phyloP scores from a whole-genome alignment of 2,329 filamentous ascomycete species.

The Monilinia laxa region DNA sequence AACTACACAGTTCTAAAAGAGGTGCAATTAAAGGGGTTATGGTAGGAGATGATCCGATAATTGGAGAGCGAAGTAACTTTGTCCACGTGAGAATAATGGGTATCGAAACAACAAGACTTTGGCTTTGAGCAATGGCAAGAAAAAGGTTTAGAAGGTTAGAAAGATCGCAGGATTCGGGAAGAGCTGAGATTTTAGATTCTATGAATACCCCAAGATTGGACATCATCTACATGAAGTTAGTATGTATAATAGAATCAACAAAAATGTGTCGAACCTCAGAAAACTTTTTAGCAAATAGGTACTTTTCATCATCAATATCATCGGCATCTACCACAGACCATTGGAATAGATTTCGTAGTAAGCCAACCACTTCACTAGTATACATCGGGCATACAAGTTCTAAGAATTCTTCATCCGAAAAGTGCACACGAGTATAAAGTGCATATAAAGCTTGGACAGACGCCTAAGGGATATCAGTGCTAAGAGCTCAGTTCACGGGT shows the following conservation, averaged over 20 bases:
- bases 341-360: slow-evolving; percentile 72
- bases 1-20: slow-evolving; percentile 78
- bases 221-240: slow-evolving; percentile 59
- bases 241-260: neutral
- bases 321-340: slow-evolving; percentile 78
- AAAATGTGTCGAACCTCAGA: slow-evolving; percentile 65
- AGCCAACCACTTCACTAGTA: slow-evolving; percentile 64
- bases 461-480: slow-evolving; percentile 50
- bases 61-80: slow-evolving; percentile 69
- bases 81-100: slow-evolving; percentile 90
- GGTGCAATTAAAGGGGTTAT: slow-evolving; percentile 65
- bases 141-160: slow-evolving; percentile 77
- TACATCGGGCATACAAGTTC: slow-evolving; percentile 80
- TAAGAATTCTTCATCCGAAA: slow-evolving; percentile 75
- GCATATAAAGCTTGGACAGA: slow-evolving; percentile 81
- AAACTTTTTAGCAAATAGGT: slow-evolving; percentile 88
- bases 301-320: slow-evolving; percentile 87
- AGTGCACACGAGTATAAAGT: slow-evolving; percentile 72
- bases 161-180: slow-evolving; percentile 66
- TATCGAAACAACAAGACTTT: slow-evolving; percentile 90
- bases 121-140: slow-evolving; percentile 74
- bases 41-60: slow-evolving; percentile 65
- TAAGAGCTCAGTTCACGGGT: slow-evolving; percentile 2
- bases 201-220: slow-evolving; percentile 83
- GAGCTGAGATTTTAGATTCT: slow-evolving; percentile 68